Evolutionary conservation across 75 land plant species (phyloP).

Genomic region (Cupressus sempervirens): DNA sequence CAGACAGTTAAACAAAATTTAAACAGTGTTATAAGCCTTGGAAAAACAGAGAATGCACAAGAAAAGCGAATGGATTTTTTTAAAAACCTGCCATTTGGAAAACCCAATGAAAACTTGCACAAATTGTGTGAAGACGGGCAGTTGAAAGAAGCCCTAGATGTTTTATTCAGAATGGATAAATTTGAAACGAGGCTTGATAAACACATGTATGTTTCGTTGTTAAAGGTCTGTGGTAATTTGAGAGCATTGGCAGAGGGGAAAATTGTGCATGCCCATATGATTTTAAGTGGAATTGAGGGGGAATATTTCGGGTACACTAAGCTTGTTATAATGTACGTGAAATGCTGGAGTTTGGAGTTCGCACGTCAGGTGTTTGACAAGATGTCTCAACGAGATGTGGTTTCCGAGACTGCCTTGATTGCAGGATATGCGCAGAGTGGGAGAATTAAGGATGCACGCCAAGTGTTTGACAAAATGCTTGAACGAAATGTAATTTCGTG

Average conservation of each 20-base stretch:
- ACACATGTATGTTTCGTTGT: not conserved
- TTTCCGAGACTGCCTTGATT: conserved; percentile 25
- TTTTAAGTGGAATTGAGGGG: conserved; percentile 4
- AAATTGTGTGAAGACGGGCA: not conserved
- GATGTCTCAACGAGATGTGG: conserved; percentile 5
- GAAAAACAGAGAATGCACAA: not conserved
- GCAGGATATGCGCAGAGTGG: conserved; percentile 53
- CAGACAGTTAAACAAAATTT: not conserved
- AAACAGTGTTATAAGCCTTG: not conserved
- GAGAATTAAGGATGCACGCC: conserved; percentile 23
- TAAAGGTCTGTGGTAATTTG: conserved; percentile 5
- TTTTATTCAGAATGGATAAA: not conserved
- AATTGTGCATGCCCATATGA: conserved; percentile 11
- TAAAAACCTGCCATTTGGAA: not conserved
- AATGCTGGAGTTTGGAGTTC: conserved; percentile 5
- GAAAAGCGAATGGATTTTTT: not conserved
- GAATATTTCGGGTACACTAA: not conserved
- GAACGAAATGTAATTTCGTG: conserved; percentile 52
- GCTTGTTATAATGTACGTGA: conserved; percentile 12
- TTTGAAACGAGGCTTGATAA: not conserved
- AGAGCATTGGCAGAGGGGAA: conserved; percentile 11
- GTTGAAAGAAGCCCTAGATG: conserved; percentile 8
- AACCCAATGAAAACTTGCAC: not conserved
- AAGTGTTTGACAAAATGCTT: conserved; percentile 36
- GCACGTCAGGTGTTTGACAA: conserved; percentile 16